Percentiles rank a stretch among this genome's conserved stretches.
Evolutionary conservation across 148 eudicot genomes (phyloP).

Genomic region (Rhododendron molle): DNA sequence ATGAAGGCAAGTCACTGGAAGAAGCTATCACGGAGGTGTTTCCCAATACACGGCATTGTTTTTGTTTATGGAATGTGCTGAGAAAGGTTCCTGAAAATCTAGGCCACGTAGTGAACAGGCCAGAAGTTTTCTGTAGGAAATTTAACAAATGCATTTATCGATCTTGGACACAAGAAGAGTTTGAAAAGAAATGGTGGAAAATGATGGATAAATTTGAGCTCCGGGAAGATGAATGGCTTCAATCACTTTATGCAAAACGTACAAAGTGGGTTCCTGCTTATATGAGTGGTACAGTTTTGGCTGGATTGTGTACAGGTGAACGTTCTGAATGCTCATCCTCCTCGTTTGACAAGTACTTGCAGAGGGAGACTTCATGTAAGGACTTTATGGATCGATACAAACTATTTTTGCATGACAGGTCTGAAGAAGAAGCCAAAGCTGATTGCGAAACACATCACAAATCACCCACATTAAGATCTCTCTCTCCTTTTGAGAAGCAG

Average conservation of each 20-base stretch:
- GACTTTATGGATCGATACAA: constrained; percentile 26
- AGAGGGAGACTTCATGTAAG: constrained; percentile 9
- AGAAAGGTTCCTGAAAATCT: constrained; percentile 21
- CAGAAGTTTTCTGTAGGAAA: constrained; percentile 16
- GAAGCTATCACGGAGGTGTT: constrained; percentile 25
- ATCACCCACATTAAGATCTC: constrained; percentile 20
- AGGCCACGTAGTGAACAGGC: not conserved
- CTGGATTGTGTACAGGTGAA: constrained; percentile 22
- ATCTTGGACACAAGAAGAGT: constrained; percentile 21
- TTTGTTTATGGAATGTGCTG: constrained; percentile 28
- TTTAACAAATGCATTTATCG: constrained; percentile 21
- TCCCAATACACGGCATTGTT: constrained; percentile 26
- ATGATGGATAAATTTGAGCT: constrained; percentile 23
- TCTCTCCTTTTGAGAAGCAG: constrained; percentile 31
- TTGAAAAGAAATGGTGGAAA: constrained; percentile 35
- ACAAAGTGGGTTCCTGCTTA: constrained; percentile 27
- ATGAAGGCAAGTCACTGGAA: constrained; percentile 19
- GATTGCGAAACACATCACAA: constrained; percentile 25
- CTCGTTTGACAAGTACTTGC: constrained; percentile 21
- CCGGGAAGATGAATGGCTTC: constrained; percentile 17
- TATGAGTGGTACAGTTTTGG: constrained; percentile 17
- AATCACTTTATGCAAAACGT: constrained; percentile 29
- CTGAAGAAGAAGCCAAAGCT: constrained; percentile 30
- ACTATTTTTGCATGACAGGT: constrained; percentile 18
- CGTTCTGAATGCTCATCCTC: constrained; percentile 16